Base-by-base conservation (phyloP, 805 yeast species). In the Suhomyces pyralidae region DNA sequence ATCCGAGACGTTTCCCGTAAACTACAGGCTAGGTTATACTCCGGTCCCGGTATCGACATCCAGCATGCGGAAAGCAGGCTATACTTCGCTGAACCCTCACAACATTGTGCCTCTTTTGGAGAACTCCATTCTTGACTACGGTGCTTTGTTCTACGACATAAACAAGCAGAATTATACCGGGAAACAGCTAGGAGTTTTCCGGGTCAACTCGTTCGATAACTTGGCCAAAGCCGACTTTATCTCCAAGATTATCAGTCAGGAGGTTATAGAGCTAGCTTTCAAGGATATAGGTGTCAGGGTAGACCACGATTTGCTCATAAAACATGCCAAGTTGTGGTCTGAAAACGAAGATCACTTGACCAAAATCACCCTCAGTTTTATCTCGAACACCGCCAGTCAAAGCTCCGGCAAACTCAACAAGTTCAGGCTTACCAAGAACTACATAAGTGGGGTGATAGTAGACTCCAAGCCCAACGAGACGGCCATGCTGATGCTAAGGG, bases 121-220 rank as follows among this genome's bases (percentile, higher is more conserved):
- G 6, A 63, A 69, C 38, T 60, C 74, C 3, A 65, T 81, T 45
- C 62, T 73, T 25, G 77, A 75, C 38, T 77, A 69, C 59, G 82
- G 81, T 8, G 81, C 83, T 0, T 68, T 73, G 45, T 76, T 78
- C 51, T 73, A 63, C 54, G 81, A 77, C 57, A 55, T 66, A 40
- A 58, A 55, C n/a, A 61, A 69, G 25, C 56, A 65, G 25, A 57
- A 66, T 1, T 76, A 67, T 45, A 64, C 72, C 7, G 82, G 81
- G 3, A 74, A 77, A 55, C 85, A 81, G 58, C 61, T 74, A 30
- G 86, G 85, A 7, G 76, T 76, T 0, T 78, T 81, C 53, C 55
- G 83, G 49, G 71, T 78, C 7, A 81, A 78, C 54, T 78, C 83
- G 0, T 75, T 80, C 55, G 81, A 79, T 55, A 76, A 81, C 38